phyloP scores from a whole-genome alignment of 179 eudicot species.

The Vitellaria paradoxa region DNA sequence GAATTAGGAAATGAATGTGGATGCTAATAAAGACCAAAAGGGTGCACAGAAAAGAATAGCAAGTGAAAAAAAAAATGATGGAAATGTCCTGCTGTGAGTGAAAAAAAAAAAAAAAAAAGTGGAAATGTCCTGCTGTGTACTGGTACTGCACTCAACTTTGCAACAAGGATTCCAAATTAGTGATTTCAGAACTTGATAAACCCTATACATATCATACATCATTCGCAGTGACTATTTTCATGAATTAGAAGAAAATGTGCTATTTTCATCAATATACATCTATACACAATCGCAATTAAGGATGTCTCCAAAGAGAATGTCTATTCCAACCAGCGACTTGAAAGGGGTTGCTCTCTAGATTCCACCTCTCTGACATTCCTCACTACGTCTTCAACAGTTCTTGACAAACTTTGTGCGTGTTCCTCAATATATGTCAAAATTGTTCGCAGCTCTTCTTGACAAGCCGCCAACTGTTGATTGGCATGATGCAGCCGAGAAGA shows the following conservation, averaged over 20 bases:
- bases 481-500: background rate
- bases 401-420: constrained; percentile 7
- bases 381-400: background rate
- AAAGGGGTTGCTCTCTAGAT: background rate
- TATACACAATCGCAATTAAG: background rate
- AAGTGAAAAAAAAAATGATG: no score
- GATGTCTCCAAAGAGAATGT: background rate
- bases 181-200: background rate
- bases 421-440: constrained; percentile 9
- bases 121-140: background rate
- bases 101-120: no score
- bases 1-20: no score
- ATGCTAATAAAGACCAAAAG: background rate
- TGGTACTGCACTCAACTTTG: background rate
- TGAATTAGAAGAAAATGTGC: background rate
- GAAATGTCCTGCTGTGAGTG: background rate
- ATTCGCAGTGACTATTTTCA: background rate
- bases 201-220: background rate
- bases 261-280: no score
- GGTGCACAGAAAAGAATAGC: background rate
- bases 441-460: constrained; percentile 7
- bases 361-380: constrained; percentile 3
- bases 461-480: constrained; percentile 9
- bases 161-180: no score
- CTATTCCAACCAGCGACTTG: background rate